Evolutionary conservation across 352 stramenopile species (phyloP), one percentile per base, ranked within the genome.

Genomic region (Sclerospora graminicola): DNA sequence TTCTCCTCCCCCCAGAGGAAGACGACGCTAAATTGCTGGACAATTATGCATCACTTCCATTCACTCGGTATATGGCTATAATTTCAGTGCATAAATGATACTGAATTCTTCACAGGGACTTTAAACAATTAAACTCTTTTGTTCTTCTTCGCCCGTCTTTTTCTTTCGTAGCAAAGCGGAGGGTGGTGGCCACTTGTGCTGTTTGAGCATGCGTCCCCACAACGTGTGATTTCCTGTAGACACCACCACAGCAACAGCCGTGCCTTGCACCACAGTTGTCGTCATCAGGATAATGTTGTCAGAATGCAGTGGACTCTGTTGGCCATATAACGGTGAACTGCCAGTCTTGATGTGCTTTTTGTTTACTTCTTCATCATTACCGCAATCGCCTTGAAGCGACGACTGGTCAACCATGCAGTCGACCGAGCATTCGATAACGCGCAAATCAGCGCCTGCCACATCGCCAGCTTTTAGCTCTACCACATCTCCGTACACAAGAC

Each of bases 401-500:
- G 58, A 53, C 41, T 86, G 76, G 41, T 89, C 73, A 41, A 89
- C 70, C 14, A 82, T 44, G 34, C 76, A 91, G 58, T 94, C 72
- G 11, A 57, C 36, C 10, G 80, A 89, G 62, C 76, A 89, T 51
- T 87, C 69, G 28, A 89, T 49, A 8, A 94, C 65, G 44, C 80
- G 73, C 42, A 88, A 41, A 50, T 98, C 93, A 0, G 90, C 93
- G 11, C 85, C 84, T 7, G 97, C 80, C 11, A 92, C 53, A 48
- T 97, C 89, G 0, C 87, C 87, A 26, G 58, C 78, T 28, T 84
- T 71, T 29, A 98, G 62, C 45, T 92, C 73, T 26, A 98, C 78
- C n/a, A 97, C 68, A 45, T 98, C 93, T 14, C 90, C 90, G 19
- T 76, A 65, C 9, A 97, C 89, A 20, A 98, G 69, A 45, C 76